Conservation (phyloP, 768 basidiomycete genomes). For the Pleurotus giganteus region DNA sequence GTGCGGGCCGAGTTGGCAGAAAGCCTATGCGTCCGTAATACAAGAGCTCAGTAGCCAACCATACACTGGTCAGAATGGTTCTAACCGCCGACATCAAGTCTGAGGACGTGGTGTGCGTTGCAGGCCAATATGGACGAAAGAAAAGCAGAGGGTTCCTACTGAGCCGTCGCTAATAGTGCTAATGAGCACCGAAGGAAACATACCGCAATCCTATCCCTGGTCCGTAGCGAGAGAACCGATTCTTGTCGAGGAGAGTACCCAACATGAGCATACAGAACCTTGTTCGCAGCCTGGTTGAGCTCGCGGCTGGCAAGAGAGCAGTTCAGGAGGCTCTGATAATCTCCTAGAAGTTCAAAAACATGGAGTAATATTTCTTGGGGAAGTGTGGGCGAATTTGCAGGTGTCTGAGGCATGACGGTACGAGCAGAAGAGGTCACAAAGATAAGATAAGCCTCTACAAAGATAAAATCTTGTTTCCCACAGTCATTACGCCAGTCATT, state of each 20-base stretch:
- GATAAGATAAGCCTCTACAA: background rate
- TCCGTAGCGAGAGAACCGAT: slow-evolving; percentile 30
- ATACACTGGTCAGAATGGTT: background rate
- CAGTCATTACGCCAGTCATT: background rate
- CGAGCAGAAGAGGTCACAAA: background rate
- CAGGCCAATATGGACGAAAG: slow-evolving; percentile 36
- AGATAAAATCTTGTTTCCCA: background rate
- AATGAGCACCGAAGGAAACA: background rate
- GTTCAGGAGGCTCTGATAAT: slow-evolving; percentile 33
- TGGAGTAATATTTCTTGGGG: slow-evolving; percentile 33
- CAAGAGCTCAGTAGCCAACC: slow-evolving; percentile 5
- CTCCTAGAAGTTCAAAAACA: slow-evolving; percentile 31
- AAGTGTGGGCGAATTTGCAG: background rate
- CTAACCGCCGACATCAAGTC: slow-evolving; percentile 46
- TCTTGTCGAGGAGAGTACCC: slow-evolving; percentile 35
- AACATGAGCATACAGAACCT: slow-evolving; percentile 43
- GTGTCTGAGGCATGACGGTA: background rate
- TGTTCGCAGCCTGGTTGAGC: slow-evolving; percentile 43
- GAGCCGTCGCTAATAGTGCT: background rate
- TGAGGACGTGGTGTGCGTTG: slow-evolving; percentile 38
- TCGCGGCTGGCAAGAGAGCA: slow-evolving; percentile 45
- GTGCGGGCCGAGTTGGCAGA: slow-evolving; percentile 23
- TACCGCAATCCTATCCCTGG: slow-evolving; percentile 21
- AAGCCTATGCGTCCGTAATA: slow-evolving; percentile 6
- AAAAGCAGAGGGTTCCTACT: slow-evolving; percentile 35